phyloP scores from a whole-genome alignment of 768 basidiomycete genomes.

The Trametes meyenii region DNA sequence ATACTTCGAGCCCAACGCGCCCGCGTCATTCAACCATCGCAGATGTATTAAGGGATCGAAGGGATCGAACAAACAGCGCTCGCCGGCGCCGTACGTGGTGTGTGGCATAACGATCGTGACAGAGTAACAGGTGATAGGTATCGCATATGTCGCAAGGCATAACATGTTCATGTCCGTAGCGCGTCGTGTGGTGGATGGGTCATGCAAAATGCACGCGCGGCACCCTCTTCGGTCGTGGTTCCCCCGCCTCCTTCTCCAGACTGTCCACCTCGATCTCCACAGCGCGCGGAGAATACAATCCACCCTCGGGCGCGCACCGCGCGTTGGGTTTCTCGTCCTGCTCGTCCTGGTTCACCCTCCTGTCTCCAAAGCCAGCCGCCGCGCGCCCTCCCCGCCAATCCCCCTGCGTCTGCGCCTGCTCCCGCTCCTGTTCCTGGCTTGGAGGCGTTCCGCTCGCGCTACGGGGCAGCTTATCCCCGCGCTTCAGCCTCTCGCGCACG shows the following conservation, averaged over 20 bases:
- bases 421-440: not conserved
- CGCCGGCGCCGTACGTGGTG: no score
- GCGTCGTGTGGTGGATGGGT: not conserved
- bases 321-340: conserved; percentile 11
- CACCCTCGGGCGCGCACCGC: not conserved
- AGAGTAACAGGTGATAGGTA: not conserved
- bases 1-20: not conserved
- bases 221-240: not conserved
- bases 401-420: not conserved
- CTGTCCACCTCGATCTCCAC: conserved; percentile 12
- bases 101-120: not conserved
- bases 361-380: not conserved
- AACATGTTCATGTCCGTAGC: not conserved
- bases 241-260: conserved; percentile 6
- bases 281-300: not conserved
- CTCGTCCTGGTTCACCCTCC: not conserved
- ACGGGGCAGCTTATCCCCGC: not conserved
- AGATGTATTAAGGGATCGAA: no score
- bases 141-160: conserved; percentile 8
- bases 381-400: not conserved
- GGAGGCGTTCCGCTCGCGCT: not conserved
- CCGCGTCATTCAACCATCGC: no score
- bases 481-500: conserved; percentile 11
- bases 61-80: no score
- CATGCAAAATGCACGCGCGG: conserved; percentile 17